Conservation (phyloP, 2,329 filamentous ascomycete genomes). For the Aspergillus ochraceoroseus region DNA sequence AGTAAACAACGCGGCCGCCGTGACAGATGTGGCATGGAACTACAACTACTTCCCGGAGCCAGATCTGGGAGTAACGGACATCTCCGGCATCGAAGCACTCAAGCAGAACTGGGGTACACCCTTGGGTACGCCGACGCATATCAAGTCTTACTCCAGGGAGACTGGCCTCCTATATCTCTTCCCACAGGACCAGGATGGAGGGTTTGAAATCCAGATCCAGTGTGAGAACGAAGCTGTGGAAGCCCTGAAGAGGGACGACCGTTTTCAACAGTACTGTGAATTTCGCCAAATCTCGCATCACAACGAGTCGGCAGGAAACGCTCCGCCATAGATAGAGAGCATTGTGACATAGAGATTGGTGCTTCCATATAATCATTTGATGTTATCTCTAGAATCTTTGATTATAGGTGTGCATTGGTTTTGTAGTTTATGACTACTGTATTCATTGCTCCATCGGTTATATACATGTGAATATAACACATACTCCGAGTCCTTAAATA, state of each 20-base stretch:
- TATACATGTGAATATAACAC: too few species aligned
- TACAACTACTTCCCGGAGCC: slow-evolving; percentile 11
- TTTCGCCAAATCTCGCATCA: slow-evolving; percentile 3
- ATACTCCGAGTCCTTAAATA: too few species aligned
- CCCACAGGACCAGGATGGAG: slow-evolving; percentile 7
- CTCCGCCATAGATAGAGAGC: too few species aligned
- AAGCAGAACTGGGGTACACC: slow-evolving; percentile 6
- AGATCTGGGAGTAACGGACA: slow-evolving; percentile 8
- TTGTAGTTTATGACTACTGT: too few species aligned
- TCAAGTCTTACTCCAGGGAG: slow-evolving; percentile 7
- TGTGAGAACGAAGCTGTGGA: slow-evolving; percentile 9
- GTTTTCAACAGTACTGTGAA: slow-evolving; percentile 1
- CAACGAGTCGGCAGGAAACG: background rate
- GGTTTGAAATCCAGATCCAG: slow-evolving; percentile 11
- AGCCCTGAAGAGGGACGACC: slow-evolving; percentile 1
- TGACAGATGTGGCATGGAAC: slow-evolving; percentile 10
- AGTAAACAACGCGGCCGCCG: slow-evolving; percentile 4
- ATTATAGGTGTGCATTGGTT: too few species aligned
- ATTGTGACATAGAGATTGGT: too few species aligned
- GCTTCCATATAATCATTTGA: too few species aligned
- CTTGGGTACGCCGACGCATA: background rate
- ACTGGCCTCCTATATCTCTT: slow-evolving; percentile 9
- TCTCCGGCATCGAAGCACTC: slow-evolving; percentile 4
- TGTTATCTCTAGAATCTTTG: too few species aligned
- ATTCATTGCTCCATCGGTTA: too few species aligned